Percentiles rank a stretch among this genome's conserved stretches.
Evolutionary conservation across 495 filamentous ascomycete species (phyloP).

Genomic region (Penicillium chermesinum): DNA sequence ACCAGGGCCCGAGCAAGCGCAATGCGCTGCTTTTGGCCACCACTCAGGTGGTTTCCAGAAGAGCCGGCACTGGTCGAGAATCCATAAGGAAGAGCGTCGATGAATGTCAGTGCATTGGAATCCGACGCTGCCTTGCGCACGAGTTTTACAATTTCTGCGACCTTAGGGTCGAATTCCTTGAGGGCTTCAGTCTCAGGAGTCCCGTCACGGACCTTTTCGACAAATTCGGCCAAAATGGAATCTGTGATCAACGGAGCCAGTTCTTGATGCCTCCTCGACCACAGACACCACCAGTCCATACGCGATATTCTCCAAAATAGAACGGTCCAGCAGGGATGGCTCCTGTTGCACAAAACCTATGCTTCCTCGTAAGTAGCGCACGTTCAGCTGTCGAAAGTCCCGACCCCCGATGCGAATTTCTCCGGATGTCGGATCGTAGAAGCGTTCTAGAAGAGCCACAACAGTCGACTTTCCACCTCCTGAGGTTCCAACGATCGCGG

Average conservation of each 20-base stretch:
- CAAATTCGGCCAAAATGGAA: slow-evolving; percentile 25
- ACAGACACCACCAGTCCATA: slow-evolving; percentile 57
- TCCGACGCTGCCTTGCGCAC: slow-evolving; percentile 34
- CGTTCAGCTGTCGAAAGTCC: slow-evolving; percentile 49
- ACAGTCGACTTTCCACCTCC: slow-evolving; percentile 68
- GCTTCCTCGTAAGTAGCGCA: slow-evolving; percentile 51
- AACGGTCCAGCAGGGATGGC: slow-evolving; percentile 55
- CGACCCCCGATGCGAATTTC: slow-evolving; percentile 46
- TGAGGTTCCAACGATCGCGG: slow-evolving; percentile 64
- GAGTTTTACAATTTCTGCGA: slow-evolving; percentile 33
- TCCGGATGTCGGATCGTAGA: slow-evolving; percentile 41
- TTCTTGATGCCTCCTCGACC: slow-evolving; percentile 26
- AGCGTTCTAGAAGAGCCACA: slow-evolving; percentile 49
- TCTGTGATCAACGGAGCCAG: slow-evolving; percentile 28
- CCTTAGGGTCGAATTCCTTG: slow-evolving; percentile 11
- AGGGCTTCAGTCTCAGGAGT: slow-evolving; percentile 18
- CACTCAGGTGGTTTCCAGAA: slow-evolving; percentile 52
- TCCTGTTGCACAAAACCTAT: slow-evolving; percentile 65
- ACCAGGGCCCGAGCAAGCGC: slow-evolving; percentile 67
- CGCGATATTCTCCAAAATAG: slow-evolving; percentile 64
- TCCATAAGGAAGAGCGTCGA: slow-evolving; percentile 43
- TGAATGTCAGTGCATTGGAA: slow-evolving; percentile 40
- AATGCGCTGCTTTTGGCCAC: slow-evolving; percentile 57
- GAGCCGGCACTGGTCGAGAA: slow-evolving; percentile 47
- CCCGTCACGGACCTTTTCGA: slow-evolving; percentile 24